phyloP scores from a whole-genome alignment of 2,329 filamentous ascomycete species.

The Dactylellina leptospora region DNA sequence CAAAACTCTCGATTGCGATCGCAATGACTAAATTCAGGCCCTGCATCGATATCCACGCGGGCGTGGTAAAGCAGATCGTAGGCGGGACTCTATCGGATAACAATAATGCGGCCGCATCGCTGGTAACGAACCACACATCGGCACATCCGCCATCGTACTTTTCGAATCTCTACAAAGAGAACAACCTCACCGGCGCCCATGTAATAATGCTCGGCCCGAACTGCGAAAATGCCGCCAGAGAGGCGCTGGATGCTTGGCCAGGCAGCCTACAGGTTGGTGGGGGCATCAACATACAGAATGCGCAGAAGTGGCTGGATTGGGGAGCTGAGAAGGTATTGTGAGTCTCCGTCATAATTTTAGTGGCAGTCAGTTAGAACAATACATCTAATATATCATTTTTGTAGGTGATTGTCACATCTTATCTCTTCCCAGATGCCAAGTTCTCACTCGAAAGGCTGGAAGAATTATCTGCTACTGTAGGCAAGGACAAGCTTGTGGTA shows the following conservation, averaged over 20 bases:
- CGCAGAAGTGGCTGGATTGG: constrained; percentile 77
- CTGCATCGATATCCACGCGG: constrained; percentile 97
- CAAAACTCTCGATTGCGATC: neutral
- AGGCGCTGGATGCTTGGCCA: constrained; percentile 81
- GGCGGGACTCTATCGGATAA: constrained; percentile 76
- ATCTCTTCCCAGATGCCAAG: constrained; percentile 82
- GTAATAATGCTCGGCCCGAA: constrained; percentile 95
- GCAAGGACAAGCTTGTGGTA: constrained; percentile 82
- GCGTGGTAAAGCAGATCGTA: constrained; percentile 97
- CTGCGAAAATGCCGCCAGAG: constrained; percentile 80
- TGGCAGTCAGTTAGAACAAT: neutral
- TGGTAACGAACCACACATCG: constrained; percentile 94
- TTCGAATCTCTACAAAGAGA: constrained; percentile 79
- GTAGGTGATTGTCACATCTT: constrained; percentile 96
- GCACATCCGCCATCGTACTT: constrained; percentile 82
- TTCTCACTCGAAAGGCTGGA: constrained; percentile 82
- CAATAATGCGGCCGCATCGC: constrained; percentile 67
- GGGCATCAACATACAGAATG: constrained; percentile 89
- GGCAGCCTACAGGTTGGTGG: constrained; percentile 86
- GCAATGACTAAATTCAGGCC: constrained; percentile 91
- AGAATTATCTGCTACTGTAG: constrained; percentile 76
- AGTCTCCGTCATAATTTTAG: constrained; percentile 13
- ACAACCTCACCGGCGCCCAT: constrained; percentile 80
- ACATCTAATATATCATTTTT: constrained; percentile 45
- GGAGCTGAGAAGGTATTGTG: constrained; percentile 83